Evolutionary conservation across 306 rosid genomes (phyloP).

Genomic region (Pyrus betulifolia): DNA sequence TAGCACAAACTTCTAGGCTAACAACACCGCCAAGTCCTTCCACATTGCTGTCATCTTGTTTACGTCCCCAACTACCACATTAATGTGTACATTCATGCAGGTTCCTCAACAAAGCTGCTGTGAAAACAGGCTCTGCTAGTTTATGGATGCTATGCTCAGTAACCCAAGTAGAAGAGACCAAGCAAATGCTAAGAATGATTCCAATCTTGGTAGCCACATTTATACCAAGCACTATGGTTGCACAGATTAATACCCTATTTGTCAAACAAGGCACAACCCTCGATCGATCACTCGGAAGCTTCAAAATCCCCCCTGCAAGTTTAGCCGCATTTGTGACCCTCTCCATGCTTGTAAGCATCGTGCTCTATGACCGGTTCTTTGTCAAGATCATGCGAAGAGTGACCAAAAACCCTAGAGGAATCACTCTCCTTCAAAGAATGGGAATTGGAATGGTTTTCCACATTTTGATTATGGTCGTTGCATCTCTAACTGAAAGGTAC

Average conservation of each 20-base stretch:
- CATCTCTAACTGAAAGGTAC: constrained; percentile 56
- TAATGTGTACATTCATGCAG: constrained; percentile 15
- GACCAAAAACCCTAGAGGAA: constrained; percentile 79
- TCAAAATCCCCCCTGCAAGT: constrained; percentile 80
- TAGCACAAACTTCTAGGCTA: background rate
- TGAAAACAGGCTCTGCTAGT: constrained; percentile 29
- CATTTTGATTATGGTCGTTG: constrained; percentile 48
- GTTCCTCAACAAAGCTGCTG: constrained; percentile 36
- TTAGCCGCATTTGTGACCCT: constrained; percentile 59
- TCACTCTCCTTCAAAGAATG: constrained; percentile 75
- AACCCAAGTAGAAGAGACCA: constrained; percentile 85
- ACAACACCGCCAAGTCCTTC: background rate
- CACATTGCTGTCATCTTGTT: background rate
- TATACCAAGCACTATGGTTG: constrained; percentile 77
- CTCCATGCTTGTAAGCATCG: constrained; percentile 65
- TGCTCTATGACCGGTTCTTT: constrained; percentile 68
- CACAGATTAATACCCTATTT: constrained; percentile 72
- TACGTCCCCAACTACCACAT: background rate
- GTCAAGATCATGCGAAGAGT: constrained; percentile 51
- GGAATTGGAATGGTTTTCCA: constrained; percentile 76
- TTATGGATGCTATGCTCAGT: constrained; percentile 51
- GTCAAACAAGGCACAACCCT: constrained; percentile 92
- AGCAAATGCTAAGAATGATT: constrained; percentile 63
- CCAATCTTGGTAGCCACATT: constrained; percentile 57
- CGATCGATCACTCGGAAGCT: constrained; percentile 50